These are phyloP conservation scores for Plectranthus barbatus DNA, from an alignment of 257 asterid genomes.

Conservation along the genomic window DNA sequence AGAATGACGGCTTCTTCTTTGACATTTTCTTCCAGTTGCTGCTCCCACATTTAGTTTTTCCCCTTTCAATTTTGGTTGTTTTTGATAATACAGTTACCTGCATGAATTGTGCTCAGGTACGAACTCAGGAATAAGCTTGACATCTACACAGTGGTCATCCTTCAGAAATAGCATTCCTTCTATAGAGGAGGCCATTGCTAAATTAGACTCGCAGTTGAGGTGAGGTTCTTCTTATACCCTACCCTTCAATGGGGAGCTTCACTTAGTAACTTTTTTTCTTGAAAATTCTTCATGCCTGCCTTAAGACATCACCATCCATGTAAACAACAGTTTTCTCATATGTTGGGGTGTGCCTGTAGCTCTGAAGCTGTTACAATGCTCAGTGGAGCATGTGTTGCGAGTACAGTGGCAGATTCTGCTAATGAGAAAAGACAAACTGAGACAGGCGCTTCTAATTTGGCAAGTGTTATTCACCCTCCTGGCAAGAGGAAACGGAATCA, in stretches of 20 bases:
- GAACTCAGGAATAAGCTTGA: slow-evolving; percentile 46
- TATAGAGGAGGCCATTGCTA: slow-evolving; percentile 47
- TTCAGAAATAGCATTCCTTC: slow-evolving; percentile 42
- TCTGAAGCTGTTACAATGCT: slow-evolving; percentile 25
- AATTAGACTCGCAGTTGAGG: slow-evolving; percentile 21
- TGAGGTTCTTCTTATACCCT: slow-evolving; percentile 6
- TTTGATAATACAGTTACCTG: neutral
- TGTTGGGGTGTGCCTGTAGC: slow-evolving; percentile 21
- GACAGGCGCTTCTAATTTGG: slow-evolving; percentile 13
- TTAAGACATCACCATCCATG: neutral
- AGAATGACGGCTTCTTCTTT: neutral
- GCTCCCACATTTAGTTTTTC: slow-evolving; percentile 1
- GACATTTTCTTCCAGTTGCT: neutral
- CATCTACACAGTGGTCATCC: slow-evolving; percentile 48
- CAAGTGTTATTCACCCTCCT: slow-evolving; percentile 16
- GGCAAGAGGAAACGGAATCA: slow-evolving; percentile 16
- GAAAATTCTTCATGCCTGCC: neutral
- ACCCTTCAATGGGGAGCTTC: neutral
- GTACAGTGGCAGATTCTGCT: slow-evolving; percentile 9
- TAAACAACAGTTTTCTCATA: neutral
- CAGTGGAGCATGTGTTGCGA: slow-evolving; percentile 8
- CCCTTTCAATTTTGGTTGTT: slow-evolving; percentile 3
- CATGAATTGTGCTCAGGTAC: slow-evolving; percentile 10
- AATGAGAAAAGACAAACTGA: slow-evolving; percentile 26
- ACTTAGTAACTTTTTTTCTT: neutral